These are phyloP conservation scores for Elsinoe ampelina DNA, from an alignment of 2,329 filamentous ascomycete genomes.

Conservation along the genomic window DNA sequence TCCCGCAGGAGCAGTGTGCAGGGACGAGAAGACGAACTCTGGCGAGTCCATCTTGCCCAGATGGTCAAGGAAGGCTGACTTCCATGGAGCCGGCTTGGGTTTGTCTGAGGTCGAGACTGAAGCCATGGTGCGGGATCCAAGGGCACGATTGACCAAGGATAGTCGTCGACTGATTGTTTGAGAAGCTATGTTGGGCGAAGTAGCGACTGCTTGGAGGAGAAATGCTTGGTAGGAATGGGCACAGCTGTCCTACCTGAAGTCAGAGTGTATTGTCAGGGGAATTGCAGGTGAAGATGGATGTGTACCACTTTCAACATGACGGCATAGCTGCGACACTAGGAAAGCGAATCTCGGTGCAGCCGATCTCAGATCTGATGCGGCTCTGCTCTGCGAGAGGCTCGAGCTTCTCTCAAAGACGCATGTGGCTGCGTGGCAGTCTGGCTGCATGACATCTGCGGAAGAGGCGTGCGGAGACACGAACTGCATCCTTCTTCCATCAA, in stretches of 20 bases:
- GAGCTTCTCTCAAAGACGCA: background rate
- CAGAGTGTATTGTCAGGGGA: background rate
- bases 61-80: conserved; percentile 40
- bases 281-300: background rate
- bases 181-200: conserved; percentile 31
- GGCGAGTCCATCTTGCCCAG: conserved; percentile 40
- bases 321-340: conserved; percentile 7
- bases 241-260: background rate
- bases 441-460: background rate
- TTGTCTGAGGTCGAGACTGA: conserved; percentile 31
- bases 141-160: conserved; percentile 28
- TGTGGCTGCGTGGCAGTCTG: background rate
- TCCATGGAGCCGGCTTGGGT: conserved; percentile 43
- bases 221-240: background rate
- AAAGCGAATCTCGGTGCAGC: background rate
- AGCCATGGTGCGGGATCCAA: conserved; percentile 34
- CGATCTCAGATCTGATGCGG: background rate
- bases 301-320: background rate
- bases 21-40: conserved; percentile 44
- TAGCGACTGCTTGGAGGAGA: background rate
- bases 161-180: conserved; percentile 29
- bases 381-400: background rate
- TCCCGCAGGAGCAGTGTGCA: conserved; percentile 34
- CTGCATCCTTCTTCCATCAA: background rate
- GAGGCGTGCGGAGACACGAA: background rate